Evolutionary conservation across 345 rosid species (phyloP).

Genomic region (Hypericum androsaemum): DNA sequence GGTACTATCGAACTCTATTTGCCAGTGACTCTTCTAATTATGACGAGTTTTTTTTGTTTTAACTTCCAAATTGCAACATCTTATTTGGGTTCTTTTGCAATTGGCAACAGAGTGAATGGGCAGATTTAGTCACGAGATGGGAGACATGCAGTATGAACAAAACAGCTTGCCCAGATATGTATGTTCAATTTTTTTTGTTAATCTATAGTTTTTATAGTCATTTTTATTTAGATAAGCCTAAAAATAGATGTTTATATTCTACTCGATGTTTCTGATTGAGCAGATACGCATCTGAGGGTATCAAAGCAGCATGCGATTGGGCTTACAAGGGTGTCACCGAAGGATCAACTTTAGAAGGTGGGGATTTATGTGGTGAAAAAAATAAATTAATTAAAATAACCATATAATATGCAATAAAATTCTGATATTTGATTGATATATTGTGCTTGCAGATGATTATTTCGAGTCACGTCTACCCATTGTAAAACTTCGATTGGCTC

Average conservation of each 20-base stretch:
- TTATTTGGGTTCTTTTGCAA: background rate
- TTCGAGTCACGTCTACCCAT: slow-evolving; percentile 63
- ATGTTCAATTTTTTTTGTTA: slow-evolving; percentile 12
- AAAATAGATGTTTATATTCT: background rate
- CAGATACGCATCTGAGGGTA: slow-evolving; percentile 83
- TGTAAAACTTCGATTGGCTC: slow-evolving; percentile 57
- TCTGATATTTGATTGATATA: background rate
- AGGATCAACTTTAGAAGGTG: slow-evolving; percentile 57
- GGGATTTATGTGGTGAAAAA: background rate
- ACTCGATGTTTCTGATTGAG: too few relatives aligned
- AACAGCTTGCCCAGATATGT: slow-evolving; percentile 67
- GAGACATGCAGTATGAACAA: slow-evolving; percentile 46
- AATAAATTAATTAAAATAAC: slow-evolving; percentile 8
- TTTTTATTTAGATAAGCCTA: background rate
- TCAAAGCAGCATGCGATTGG: slow-evolving; percentile 78
- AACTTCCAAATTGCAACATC: too few relatives aligned
- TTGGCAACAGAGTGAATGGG: slow-evolving; percentile 49
- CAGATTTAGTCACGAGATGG: slow-evolving; percentile 53
- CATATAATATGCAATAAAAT: background rate
- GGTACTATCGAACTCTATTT: too few relatives aligned
- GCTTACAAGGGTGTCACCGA: slow-evolving; percentile 64
- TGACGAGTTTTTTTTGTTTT: too few relatives aligned
- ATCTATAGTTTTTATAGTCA: background rate
- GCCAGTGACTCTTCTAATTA: too few relatives aligned
- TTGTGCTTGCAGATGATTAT: slow-evolving; percentile 46